Conservation (phyloP, 768 basidiomycete species). For the Suillus ampliporus region DNA sequence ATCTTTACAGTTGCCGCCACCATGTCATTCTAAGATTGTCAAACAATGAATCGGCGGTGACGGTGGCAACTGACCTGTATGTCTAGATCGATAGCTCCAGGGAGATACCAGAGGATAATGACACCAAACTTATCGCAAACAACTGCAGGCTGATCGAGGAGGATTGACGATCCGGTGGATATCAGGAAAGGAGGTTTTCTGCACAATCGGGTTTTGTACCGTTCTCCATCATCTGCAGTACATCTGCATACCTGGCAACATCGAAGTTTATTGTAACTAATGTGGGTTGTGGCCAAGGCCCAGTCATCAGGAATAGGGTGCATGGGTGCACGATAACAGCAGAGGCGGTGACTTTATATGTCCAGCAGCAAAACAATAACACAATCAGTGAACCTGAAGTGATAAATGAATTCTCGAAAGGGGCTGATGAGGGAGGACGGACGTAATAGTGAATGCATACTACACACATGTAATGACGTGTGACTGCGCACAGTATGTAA, state of each 20-base stretch:
- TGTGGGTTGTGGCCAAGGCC: background rate
- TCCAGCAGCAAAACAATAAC: background rate
- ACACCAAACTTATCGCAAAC: background rate
- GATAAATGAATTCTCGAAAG: too few species aligned
- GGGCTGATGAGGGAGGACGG: background rate
- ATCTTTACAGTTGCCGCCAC: background rate
- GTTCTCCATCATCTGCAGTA: background rate
- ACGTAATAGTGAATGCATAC: background rate
- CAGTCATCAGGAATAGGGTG: background rate
- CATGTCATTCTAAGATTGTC: background rate
- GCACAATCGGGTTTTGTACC: background rate
- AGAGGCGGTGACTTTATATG: background rate
- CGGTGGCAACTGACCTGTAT: background rate
- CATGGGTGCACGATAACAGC: background rate
- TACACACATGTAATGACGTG: too few species aligned
- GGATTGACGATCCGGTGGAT: background rate
- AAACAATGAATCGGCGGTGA: background rate
- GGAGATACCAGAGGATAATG: background rate
- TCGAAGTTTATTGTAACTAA: background rate
- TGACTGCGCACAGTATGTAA: too few species aligned
- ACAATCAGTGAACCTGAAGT: background rate
- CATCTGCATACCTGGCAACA: background rate
- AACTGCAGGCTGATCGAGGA: background rate
- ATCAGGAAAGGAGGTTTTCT: background rate
- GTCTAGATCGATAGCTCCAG: background rate